These are phyloP conservation scores for Amphicarpaea edgeworthii DNA, from an alignment of 306 rosid genomes.

Conservation along the genomic window DNA sequence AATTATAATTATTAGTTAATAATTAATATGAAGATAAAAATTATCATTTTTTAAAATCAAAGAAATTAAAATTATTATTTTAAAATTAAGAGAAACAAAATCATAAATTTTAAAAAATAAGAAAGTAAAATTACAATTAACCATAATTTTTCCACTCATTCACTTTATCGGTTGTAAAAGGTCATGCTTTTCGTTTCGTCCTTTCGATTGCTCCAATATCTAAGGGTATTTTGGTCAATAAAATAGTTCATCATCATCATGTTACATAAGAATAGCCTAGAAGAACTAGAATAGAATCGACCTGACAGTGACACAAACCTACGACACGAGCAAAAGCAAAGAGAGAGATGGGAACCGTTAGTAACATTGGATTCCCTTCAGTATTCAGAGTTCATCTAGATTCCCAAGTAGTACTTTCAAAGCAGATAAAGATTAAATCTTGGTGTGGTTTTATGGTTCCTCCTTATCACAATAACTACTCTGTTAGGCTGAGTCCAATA, in stretches of 20 bases:
- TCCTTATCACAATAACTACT: conserved; percentile 29
- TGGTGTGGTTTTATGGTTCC: conserved; percentile 43
- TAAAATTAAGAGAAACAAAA: no score
- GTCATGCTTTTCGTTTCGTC: no score
- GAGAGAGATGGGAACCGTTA: conserved; percentile 54
- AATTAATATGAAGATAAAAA: no score
- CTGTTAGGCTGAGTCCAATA: conserved; percentile 45
- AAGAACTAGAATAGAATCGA: no score
- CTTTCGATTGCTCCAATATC: background rate
- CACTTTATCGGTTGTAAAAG: no score
- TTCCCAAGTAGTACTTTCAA: conserved; percentile 24
- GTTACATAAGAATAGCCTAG: conserved; percentile 9
- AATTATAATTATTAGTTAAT: no score
- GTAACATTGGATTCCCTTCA: conserved; percentile 52
- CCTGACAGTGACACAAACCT: background rate
- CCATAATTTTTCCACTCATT: no score
- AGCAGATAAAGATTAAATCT: conserved; percentile 39
- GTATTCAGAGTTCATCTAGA: conserved; percentile 49
- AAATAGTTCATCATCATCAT: background rate
- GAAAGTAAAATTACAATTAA: no score
- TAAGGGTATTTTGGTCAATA: conserved; percentile 52
- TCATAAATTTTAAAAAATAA: no score
- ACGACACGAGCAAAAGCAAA: background rate
- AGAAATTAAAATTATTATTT: no score
- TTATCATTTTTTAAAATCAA: no score